These are phyloP conservation scores for Chrysanthemum seticuspe DNA, from an alignment of 129 eudicot genomes.

Conservation along the genomic window DNA sequence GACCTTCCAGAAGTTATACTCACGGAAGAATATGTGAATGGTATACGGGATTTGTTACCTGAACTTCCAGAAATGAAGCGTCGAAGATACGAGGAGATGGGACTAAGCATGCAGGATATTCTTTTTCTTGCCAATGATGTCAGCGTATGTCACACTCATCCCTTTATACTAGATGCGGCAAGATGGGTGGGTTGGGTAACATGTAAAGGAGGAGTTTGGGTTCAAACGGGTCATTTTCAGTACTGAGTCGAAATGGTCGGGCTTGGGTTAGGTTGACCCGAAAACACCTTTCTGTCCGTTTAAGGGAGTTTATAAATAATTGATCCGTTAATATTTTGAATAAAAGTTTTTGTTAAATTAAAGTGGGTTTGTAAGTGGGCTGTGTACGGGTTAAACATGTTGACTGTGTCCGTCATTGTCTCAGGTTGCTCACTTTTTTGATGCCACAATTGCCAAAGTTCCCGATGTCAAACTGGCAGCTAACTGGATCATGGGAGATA, in stretches of 20 bases:
- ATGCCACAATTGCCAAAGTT: constrained; percentile 71
- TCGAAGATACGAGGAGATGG: constrained; percentile 78
- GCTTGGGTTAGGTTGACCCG: constrained; percentile 2
- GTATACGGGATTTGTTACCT: constrained; percentile 69
- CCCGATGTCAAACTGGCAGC: constrained; percentile 80
- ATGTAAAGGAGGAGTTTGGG: background rate
- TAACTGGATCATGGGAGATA: constrained; percentile 98
- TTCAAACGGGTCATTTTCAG: background rate
- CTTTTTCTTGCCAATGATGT: constrained; percentile 90
- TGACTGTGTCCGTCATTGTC: background rate
- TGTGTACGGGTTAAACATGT: too few species aligned
- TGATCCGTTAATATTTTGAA: too few species aligned
- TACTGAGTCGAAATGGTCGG: background rate
- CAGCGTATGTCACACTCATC: constrained; percentile 51
- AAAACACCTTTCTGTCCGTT: background rate
- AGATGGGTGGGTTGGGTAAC: background rate
- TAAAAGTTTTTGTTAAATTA: too few species aligned
- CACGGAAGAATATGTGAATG: constrained; percentile 58
- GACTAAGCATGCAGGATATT: constrained; percentile 89
- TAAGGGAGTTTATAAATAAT: background rate
- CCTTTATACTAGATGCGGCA: background rate
- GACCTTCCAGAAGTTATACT: constrained; percentile 88
- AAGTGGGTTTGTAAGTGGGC: too few species aligned
- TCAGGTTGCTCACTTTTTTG: constrained; percentile 89
- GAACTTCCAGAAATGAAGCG: constrained; percentile 94